These are phyloP conservation scores for Aureobasidium sp. DNA, from an alignment of 2,329 filamentous ascomycete genomes.

Conservation along the genomic window DNA sequence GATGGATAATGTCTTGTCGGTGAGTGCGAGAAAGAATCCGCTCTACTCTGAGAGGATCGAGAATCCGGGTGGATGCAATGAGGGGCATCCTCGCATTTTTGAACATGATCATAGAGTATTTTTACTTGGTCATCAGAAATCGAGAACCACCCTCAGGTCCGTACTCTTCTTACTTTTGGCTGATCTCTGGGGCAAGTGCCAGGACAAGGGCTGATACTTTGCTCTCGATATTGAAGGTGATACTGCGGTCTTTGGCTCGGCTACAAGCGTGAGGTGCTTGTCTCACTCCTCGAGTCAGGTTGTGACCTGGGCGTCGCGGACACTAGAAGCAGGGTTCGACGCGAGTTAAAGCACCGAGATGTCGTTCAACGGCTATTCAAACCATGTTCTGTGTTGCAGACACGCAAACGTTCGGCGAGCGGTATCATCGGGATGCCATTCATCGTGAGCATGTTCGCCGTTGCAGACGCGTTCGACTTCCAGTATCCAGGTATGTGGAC, in stretches of 20 bases:
- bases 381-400: background rate
- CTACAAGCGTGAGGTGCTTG: background rate
- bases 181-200: constrained; percentile 1
- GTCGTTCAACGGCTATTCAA: background rate
- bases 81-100: background rate
- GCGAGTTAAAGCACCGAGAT: background rate
- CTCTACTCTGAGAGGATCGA: background rate
- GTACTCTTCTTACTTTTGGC: constrained; percentile 3
- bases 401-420: background rate
- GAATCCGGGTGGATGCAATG: background rate
- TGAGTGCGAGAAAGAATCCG: background rate
- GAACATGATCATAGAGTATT: background rate
- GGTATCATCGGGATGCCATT: no score
- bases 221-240: background rate
- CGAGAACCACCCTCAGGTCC: background rate
- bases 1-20: background rate
- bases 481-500: background rate
- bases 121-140: background rate
- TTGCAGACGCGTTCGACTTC: background rate
- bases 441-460: background rate
- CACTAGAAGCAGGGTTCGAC: background rate
- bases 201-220: background rate
- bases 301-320: background rate
- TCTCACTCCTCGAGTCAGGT: constrained; percentile 10
- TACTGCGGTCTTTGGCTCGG: background rate